A percentile compares a stretch with the other conserved stretches of the same genome.
Evolutionary conservation across 202 grass and related monocot species (phyloP).

Genomic region (Setaria italica): DNA sequence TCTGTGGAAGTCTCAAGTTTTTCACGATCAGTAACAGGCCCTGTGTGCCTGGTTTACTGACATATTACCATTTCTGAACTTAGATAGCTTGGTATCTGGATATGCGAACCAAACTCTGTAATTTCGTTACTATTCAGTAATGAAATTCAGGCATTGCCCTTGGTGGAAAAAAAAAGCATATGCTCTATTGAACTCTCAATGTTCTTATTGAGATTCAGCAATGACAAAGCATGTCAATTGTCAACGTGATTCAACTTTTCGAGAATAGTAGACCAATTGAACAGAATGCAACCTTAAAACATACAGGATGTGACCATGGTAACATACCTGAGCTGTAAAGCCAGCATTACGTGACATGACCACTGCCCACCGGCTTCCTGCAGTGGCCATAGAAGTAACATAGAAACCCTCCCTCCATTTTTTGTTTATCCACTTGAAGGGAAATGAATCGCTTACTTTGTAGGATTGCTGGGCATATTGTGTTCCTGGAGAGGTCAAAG

Average conservation of each 20-base stretch:
- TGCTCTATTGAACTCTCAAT: not conserved
- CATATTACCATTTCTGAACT: too few species aligned
- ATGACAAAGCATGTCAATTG: not conserved
- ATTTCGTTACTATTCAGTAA: too few species aligned
- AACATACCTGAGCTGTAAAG: slow-evolving; percentile 75
- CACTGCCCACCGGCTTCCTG: slow-evolving; percentile 86
- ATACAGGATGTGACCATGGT: not conserved
- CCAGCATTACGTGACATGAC: slow-evolving; percentile 94
- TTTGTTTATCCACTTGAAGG: slow-evolving; percentile 99
- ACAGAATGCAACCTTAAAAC: not conserved
- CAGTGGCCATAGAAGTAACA: slow-evolving; percentile 93
- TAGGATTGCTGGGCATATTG: slow-evolving; percentile 94
- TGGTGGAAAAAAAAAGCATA: not conserved
- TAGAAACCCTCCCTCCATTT: slow-evolving; percentile 95
- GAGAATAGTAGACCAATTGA: not conserved
- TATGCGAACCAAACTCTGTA: too few species aligned
- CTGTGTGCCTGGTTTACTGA: too few species aligned
- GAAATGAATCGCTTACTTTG: slow-evolving; percentile 92
- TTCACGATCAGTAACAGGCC: too few species aligned
- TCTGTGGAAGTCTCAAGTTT: too few species aligned
- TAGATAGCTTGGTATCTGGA: too few species aligned
- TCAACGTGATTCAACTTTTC: not conserved
- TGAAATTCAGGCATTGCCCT: too few species aligned
- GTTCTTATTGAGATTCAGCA: slow-evolving; percentile 22
- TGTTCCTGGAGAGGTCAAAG: slow-evolving; percentile 64